Conservation (phyloP, 768 basidiomycete genomes). For the Termitomyces sp. region DNA sequence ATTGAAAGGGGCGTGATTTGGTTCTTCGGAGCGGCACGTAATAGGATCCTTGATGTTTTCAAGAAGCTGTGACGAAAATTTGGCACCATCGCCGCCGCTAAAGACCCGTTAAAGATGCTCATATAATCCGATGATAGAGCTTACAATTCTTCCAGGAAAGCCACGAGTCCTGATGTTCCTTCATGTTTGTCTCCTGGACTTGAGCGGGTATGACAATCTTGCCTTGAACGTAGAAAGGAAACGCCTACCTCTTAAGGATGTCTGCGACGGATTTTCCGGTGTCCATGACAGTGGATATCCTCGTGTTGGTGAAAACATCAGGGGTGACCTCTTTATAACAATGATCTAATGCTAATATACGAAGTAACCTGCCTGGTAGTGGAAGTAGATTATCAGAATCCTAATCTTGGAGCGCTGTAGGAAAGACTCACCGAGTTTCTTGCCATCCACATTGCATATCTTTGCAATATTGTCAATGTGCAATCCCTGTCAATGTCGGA, state of each 20-base stretch:
- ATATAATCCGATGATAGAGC: neutral
- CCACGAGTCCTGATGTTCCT: conserved; percentile 21
- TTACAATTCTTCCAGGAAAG: conserved; percentile 21
- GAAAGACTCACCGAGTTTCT: conserved; percentile 26
- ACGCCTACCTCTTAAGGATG: conserved; percentile 14
- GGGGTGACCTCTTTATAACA: conserved; percentile 31
- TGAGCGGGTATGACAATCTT: neutral
- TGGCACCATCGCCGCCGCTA: conserved; percentile 17
- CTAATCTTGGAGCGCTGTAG: neutral
- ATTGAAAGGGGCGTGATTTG: conserved; percentile 11
- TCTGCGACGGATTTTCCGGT: conserved; percentile 24
- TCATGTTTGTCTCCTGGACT: conserved; percentile 25
- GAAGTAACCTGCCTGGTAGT: conserved; percentile 18
- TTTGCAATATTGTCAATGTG: conserved; percentile 22
- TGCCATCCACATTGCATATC: conserved; percentile 23
- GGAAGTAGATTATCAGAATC: neutral
- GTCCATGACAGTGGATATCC: conserved; percentile 27
- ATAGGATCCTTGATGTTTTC: conserved; percentile 21
- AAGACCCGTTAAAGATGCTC: neutral
- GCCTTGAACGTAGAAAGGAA: neutral
- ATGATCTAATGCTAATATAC: conserved; percentile 28
- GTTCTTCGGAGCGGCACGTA: conserved; percentile 15
- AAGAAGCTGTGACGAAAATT: conserved; percentile 20
- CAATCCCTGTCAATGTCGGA: conserved; percentile 11
- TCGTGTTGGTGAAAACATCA: conserved; percentile 31